These are phyloP conservation scores for Sisymbrium altissimum DNA, from an alignment of 345 rosid genomes.

Conservation along the genomic window DNA sequence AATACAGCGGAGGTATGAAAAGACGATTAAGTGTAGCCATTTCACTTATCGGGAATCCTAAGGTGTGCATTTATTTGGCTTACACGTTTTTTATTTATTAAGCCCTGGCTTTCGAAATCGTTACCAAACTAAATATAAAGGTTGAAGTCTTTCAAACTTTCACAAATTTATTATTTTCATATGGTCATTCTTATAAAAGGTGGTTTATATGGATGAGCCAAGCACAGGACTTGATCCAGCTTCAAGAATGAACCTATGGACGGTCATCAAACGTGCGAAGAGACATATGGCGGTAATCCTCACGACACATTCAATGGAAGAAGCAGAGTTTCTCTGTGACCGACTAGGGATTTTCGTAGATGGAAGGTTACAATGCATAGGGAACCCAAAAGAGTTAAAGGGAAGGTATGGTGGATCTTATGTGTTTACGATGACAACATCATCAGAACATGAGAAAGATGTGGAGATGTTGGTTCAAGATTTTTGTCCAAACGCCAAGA, in stretches of 20 bases:
- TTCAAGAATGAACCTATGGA: slow-evolving; percentile 83
- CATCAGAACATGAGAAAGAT: slow-evolving; percentile 50
- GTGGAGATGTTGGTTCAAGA: slow-evolving; percentile 59
- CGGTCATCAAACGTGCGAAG: slow-evolving; percentile 79
- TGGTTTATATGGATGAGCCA: slow-evolving; percentile 96
- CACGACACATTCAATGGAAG: slow-evolving; percentile 98
- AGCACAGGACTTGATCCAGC: slow-evolving; percentile 98
- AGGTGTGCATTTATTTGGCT: slow-evolving; percentile 37
- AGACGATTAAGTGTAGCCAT: slow-evolving; percentile 93
- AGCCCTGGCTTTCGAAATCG: too few species aligned
- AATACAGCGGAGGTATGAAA: slow-evolving; percentile 98
- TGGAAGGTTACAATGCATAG: slow-evolving; percentile 87
- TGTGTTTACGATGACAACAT: slow-evolving; percentile 77
- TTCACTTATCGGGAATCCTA: slow-evolving; percentile 88
- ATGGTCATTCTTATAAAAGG: slow-evolving; percentile 38
- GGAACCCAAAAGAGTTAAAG: slow-evolving; percentile 79
- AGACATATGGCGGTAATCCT: slow-evolving; percentile 68
- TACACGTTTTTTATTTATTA: too few species aligned
- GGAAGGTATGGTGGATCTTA: slow-evolving; percentile 83
- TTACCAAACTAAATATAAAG: background rate
- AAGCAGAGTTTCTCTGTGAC: slow-evolving; percentile 90
- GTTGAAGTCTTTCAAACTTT: background rate
- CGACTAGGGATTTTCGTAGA: slow-evolving; percentile 80
- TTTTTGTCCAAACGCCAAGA: slow-evolving; percentile 60
- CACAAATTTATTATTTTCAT: background rate